These are phyloP conservation scores for Rickenella mellea DNA, from an alignment of 768 basidiomycete genomes.

Conservation along the genomic window DNA sequence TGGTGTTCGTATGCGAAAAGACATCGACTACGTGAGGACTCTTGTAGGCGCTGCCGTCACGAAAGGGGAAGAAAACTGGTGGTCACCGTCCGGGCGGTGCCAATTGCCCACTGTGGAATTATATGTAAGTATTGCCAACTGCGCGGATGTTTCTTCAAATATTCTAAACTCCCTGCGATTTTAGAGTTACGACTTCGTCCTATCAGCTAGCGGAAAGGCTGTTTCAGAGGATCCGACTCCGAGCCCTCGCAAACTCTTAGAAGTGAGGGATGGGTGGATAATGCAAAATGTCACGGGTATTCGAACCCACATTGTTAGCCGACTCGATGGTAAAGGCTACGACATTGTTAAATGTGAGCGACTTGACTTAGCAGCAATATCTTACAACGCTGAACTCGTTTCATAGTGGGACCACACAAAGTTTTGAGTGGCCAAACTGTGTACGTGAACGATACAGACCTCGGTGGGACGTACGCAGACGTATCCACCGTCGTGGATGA, in stretches of 20 bases:
- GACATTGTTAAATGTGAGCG: conserved; percentile 73
- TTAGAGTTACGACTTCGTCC: conserved; percentile 76
- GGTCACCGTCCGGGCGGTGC: conserved; percentile 71
- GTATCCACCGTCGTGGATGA: conserved; percentile 18
- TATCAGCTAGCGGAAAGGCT: conserved; percentile 47
- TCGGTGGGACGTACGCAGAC: conserved; percentile 26
- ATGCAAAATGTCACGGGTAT: conserved; percentile 74
- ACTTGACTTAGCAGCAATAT: neutral
- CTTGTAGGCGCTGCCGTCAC: conserved; percentile 48
- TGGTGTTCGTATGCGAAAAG: conserved; percentile 63
- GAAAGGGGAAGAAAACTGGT: conserved; percentile 41
- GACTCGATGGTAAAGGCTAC: conserved; percentile 78
- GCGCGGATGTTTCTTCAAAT: conserved; percentile 2
- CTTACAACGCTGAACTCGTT: conserved; percentile 1
- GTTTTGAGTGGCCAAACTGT: conserved; percentile 76
- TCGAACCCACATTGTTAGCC: conserved; percentile 64
- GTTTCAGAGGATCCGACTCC: conserved; percentile 66
- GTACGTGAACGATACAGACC: conserved; percentile 61
- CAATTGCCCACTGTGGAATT: conserved; percentile 55
- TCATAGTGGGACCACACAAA: conserved; percentile 69
- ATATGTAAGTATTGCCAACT: conserved; percentile 41
- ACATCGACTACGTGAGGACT: conserved; percentile 73
- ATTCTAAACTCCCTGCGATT: conserved; percentile 1
- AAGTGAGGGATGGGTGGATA: conserved; percentile 60
- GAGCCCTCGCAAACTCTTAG: conserved; percentile 50